Base-by-base conservation (phyloP, 2,329 filamentous ascomycete species). In the Amauroascus verrucosus region DNA sequence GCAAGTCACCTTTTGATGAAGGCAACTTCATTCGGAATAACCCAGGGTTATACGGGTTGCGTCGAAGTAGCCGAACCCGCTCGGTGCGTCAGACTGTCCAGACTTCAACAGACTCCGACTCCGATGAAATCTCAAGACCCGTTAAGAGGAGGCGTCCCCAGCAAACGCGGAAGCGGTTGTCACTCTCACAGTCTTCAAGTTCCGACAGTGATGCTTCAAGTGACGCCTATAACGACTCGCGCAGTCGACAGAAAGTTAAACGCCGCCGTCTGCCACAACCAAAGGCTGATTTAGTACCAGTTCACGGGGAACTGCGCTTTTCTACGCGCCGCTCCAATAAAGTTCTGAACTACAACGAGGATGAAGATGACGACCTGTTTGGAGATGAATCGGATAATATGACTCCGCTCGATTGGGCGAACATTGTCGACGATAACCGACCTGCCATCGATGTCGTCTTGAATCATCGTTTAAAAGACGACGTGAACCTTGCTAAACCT, bases 361-460 rank as follows among this genome's bases (percentile, higher is more conserved):
- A 85, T 56, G 80, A 82, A 13, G 76, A 81, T 57, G 74, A 76
- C 54, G 73, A 77, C 51, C 76, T 80, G 55, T 74, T 79, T 54
- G 78, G 81, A 43, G 73, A 75, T 53, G 73, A 71, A 67, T 74
- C 79, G 5, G 82, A 86, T 46, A 75, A 75, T 24, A 69, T 78
- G 61, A 84, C 82, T 1, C 82, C 85, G 3, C 82, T 79, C 58
- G 83, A 93, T 66, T 90, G 84, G 78, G 72, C 76, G 37, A 78
- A 77, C 47, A 35, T 56, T 53, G 79, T 81, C 35, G 85, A 91
- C 59, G 86, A 95, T 64, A 84, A 83, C 62, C 81, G 83, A 2
- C 88, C 89, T 16, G 89, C 88, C 61, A 89, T 98, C 59, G 93
- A 98, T 66, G 83, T 87, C 59, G 85, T 98, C 50, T 80, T 98